Base-by-base conservation (phyloP, 164 flowering plant genomes). In the Paratinospora sagittata region DNA sequence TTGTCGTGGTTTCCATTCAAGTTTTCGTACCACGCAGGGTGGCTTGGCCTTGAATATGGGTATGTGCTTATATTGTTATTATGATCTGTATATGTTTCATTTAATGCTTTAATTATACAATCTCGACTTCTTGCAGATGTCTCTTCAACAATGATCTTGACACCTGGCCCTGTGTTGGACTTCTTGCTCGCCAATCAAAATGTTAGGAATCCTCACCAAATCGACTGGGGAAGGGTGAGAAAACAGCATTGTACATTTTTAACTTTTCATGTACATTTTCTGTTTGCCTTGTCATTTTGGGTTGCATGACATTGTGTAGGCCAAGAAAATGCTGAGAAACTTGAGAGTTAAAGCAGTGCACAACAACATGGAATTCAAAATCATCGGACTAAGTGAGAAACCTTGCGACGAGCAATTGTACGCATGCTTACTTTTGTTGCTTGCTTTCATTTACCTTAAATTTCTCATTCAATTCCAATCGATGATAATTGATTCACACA, bases 1-100 rank as follows among this genome's bases (percentile, higher is more conserved):
- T 86, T 93, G 98, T 70, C 77, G 93, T 61, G 98, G 98, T 3
- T 91, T 91, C 67, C 98, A 93, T 72, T 86, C 93, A 0, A 91
- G 96, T 72, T 91, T 93, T 72, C 78, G 97, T 23, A 78, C 92
- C 16, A 76, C 90, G 3, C 98, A 93, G 78, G 86, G 90, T 33
- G 98, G 98, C 27, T 81, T 93, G 14, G 91, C 98, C 11, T 81
- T 93, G 66, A 93, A 93, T 66, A 85, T 92, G 65, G 97, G 96
- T 86, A 75, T 63, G 67, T 68, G n/a, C n/a, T n/a, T n/a, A n/a
- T n/a, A n/a, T n/a, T n/a, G n/a, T n/a, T n/a, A n/a, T n/a, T n/a
- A n/a, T n/a, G n/a, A n/a, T n/a, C n/a, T n/a, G n/a, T n/a, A n/a
- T n/a, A n/a, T n/a, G n/a, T n/a, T n/a, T n/a, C n/a, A n/a, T n/a